These are phyloP conservation scores for Clarireedia hainanense DNA, from an alignment of 2,329 filamentous ascomycete species.

Conservation along the genomic window DNA sequence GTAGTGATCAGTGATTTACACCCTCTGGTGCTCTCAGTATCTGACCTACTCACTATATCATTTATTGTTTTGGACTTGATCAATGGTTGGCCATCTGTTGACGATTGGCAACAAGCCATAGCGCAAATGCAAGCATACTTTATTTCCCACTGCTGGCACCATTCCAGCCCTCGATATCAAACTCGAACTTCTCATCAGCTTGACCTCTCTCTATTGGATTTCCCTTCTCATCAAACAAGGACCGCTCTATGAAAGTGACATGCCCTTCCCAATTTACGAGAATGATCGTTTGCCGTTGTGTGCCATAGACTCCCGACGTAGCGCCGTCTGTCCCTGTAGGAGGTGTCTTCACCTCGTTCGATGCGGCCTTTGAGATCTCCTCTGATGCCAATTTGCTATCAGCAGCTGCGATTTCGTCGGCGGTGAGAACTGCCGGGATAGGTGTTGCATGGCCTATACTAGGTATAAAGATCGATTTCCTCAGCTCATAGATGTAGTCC, in stretches of 20 bases:
- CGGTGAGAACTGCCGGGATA: slow-evolving; percentile 34
- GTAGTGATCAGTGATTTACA: too few relatives aligned
- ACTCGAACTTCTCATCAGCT: slow-evolving; percentile 48
- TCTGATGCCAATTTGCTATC: neutral
- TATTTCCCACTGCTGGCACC: slow-evolving; percentile 22
- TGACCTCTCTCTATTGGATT: slow-evolving; percentile 44
- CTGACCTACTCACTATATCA: too few relatives aligned
- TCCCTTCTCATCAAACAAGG: slow-evolving; percentile 51
- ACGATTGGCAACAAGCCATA: slow-evolving; percentile 10
- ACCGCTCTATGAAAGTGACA: slow-evolving; percentile 50
- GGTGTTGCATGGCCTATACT: slow-evolving; percentile 39
- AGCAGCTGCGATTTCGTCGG: slow-evolving; percentile 29
- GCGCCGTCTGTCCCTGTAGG: slow-evolving; percentile 36
- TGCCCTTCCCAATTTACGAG: slow-evolving; percentile 56
- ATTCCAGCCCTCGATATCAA: slow-evolving; percentile 43
- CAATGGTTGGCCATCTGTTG: too few relatives aligned
- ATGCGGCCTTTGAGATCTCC: slow-evolving; percentile 31
- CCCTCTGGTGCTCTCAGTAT: too few relatives aligned
- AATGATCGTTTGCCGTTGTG: slow-evolving; percentile 55
- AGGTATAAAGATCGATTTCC: slow-evolving; percentile 55
- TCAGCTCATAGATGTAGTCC: slow-evolving; percentile 45
- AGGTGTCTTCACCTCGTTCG: slow-evolving; percentile 27
- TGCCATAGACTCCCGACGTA: slow-evolving; percentile 55
- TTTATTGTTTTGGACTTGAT: too few relatives aligned
- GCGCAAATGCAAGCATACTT: slow-evolving; percentile 15